Percentiles rank a stretch among this genome's conserved stretches.
Conservation (phyloP, 331 rosid genomes). For the Quercus phellos region DNA sequence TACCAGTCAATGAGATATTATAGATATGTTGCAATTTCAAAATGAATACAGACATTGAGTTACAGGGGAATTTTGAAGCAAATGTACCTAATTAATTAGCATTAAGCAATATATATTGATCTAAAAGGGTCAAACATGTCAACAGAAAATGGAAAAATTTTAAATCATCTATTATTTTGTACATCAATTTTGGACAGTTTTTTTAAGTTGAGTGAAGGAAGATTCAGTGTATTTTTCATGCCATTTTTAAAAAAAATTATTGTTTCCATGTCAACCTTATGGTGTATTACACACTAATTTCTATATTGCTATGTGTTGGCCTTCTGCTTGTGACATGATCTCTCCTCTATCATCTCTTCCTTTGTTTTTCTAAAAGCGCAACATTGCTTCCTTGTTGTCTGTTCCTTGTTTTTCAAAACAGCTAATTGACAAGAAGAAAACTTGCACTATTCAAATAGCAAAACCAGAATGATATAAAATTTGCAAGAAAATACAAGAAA, state of each 20-base stretch:
- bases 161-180: neutral
- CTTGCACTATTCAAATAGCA: neutral
- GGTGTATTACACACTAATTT: neutral
- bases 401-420: neutral
- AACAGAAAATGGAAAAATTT: neutral
- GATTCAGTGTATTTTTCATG: neutral
- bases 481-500: neutral
- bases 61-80: conserved; percentile 9
- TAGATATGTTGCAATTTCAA: neutral
- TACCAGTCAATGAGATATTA: conserved; percentile 6
- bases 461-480: neutral
- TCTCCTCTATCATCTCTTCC: conserved; percentile 3
- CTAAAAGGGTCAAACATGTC: neutral
- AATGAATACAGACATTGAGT: neutral
- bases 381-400: neutral
- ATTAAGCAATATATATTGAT: conserved; percentile 6
- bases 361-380: neutral
- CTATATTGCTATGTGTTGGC: neutral
- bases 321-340: conserved; percentile 13
- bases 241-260: neutral
- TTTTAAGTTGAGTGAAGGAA: neutral
- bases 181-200: neutral
- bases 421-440: neutral
- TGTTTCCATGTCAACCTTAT: conserved; percentile 2
- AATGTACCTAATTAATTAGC: conserved; percentile 8